These are phyloP conservation scores for Agaricus sinodeliciosus DNA, from an alignment of 768 basidiomycete genomes.

Conservation along the genomic window DNA sequence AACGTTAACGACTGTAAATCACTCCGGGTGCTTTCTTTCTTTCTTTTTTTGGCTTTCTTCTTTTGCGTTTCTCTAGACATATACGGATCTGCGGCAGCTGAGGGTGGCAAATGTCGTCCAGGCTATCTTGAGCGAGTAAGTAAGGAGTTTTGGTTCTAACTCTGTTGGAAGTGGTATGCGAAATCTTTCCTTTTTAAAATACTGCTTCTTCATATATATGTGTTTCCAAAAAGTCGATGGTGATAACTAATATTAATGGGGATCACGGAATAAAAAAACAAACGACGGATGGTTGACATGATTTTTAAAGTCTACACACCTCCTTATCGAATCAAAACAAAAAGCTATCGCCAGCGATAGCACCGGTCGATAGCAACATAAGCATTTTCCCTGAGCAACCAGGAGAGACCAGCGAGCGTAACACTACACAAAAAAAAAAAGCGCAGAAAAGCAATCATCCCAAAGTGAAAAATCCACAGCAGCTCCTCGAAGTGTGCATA, in stretches of 20 bases:
- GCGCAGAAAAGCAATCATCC: neutral
- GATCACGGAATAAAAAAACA: too few relatives aligned
- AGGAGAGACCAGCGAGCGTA: too few relatives aligned
- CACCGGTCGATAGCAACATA: too few relatives aligned
- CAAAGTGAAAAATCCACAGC: neutral
- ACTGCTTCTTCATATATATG: too few relatives aligned
- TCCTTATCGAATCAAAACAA: neutral
- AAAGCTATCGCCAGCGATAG: neutral
- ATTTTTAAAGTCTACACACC: too few relatives aligned
- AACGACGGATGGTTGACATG: too few relatives aligned
- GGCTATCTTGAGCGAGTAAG: conserved; percentile 79
- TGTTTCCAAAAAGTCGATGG: too few relatives aligned
- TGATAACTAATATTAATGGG: too few relatives aligned
- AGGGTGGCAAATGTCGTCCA: conserved; percentile 90
- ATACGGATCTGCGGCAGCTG: conserved; percentile 90
- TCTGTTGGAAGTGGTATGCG: neutral
- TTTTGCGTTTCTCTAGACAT: conserved; percentile 55
- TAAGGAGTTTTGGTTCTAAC: neutral
- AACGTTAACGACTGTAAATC: too few relatives aligned
- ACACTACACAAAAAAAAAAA: neutral
- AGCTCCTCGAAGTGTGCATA: conserved; percentile 7
- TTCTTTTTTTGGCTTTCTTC: too few relatives aligned
- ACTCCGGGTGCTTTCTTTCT: neutral
- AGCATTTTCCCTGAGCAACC: too few relatives aligned
- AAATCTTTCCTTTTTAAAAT: neutral